Conservation (phyloP, 495 filamentous ascomycete species). For the Penicillium antarcticum region DNA sequence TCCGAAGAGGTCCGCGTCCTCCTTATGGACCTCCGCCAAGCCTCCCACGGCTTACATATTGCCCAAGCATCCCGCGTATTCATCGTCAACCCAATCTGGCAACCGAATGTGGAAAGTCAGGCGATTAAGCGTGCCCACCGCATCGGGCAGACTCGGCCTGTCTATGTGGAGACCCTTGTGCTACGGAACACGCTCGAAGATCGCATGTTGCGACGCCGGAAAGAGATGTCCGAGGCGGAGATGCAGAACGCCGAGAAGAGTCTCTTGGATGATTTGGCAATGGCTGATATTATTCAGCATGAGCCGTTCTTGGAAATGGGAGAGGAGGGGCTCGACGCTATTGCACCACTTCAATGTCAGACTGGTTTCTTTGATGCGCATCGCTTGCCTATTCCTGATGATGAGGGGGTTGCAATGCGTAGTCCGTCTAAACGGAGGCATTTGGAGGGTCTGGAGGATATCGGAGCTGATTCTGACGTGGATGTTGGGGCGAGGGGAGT, state of each 20-base stretch:
- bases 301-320: slow-evolving; percentile 61
- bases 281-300: slow-evolving; percentile 76
- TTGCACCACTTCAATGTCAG: slow-evolving; percentile 25
- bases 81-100: slow-evolving; percentile 87
- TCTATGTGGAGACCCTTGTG: slow-evolving; percentile 84
- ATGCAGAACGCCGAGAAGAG: slow-evolving; percentile 60
- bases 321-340: slow-evolving; percentile 26
- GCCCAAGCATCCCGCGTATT: slow-evolving; percentile 80
- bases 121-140: slow-evolving; percentile 88
- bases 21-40: slow-evolving; percentile 85
- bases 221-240: slow-evolving; percentile 76
- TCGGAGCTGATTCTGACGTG: slow-evolving; percentile 4
- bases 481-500: not conserved
- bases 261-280: slow-evolving; percentile 71
- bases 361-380: slow-evolving; percentile 41
- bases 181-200: slow-evolving; percentile 82
- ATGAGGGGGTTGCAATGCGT: slow-evolving; percentile 1
- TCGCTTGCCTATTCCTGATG: slow-evolving; percentile 35
- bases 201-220: slow-evolving; percentile 68
- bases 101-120: slow-evolving; percentile 82
- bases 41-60: slow-evolving; percentile 84
- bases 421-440: not conserved
- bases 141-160: slow-evolving; percentile 78
- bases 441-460: not conserved
- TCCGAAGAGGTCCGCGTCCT: slow-evolving; percentile 64